Evolutionary conservation across 345 rosid genomes (phyloP), one percentile per base, ranked within the genome.

Genomic region (Lepidium aucheri): DNA sequence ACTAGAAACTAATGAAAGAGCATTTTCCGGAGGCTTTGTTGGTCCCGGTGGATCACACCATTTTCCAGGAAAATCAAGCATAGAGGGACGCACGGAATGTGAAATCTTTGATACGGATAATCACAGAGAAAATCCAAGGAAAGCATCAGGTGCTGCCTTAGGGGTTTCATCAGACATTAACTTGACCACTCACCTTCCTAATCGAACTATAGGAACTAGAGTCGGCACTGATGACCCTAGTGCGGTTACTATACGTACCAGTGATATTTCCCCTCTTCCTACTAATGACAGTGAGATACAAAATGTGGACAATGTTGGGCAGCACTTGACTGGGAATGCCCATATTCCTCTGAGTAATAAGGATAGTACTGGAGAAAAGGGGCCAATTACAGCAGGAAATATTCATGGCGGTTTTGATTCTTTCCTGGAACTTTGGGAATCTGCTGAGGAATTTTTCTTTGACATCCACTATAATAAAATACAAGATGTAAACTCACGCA

Each of bases 391-490:
- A 77, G 94, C 92, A 60, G 77, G 79, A 60, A 86, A 67, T 74
- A 51, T 60, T 44, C 55, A 77, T 17, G 97, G 97, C 42, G 97
- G 98, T 70, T 76, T 93, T 69, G 97, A 93, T 76, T 78, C 82
- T 78, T 93, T 93, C 82, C 79, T 93, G 90, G 87, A 82, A 72
- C 76, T 83, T 53, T 90, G 96, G 98, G 85, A 78, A 43, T 62
- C 83, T 53, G 60, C 72, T 62, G 53, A 20, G n/a, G 96, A 90
- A 49, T 93, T 86, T 74, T 88, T 69, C 79, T 93, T 93, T 82
- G 98, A 93, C 34, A 55, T 93, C 58, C 97, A 93, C 79, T 93
- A 86, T 53, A 83, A 60, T 63, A 88, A 82, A 74, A 62, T 74
- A 65, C 74, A 84, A 59, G 82, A 75, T 75, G 46, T 75, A 52